Conservation (phyloP, 345 rosid species). For the Euphorbia lathyris region DNA sequence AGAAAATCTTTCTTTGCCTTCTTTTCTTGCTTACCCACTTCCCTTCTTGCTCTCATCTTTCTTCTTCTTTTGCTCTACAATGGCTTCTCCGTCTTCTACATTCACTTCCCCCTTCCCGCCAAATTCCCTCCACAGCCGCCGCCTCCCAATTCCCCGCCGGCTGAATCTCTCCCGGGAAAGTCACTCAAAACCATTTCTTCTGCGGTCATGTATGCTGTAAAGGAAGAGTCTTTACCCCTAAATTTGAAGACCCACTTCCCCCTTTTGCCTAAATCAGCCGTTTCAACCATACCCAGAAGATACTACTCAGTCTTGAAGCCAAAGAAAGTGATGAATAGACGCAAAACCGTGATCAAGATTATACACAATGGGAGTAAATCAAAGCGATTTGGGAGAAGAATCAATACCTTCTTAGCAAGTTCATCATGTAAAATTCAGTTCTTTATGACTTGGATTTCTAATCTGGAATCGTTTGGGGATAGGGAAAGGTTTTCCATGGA, state of each 20-base stretch:
- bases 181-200: slow-evolving; percentile 32
- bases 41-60: slow-evolving; percentile 60
- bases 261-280: slow-evolving; percentile 22
- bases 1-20: slow-evolving; percentile 37
- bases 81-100: slow-evolving; percentile 64
- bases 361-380: slow-evolving; percentile 28
- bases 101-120: slow-evolving; percentile 48
- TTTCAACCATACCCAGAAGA: slow-evolving; percentile 23
- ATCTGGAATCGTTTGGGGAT: slow-evolving; percentile 53
- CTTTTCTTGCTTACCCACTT: slow-evolving; percentile 50
- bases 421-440: slow-evolving; percentile 56
- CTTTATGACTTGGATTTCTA: slow-evolving; percentile 96
- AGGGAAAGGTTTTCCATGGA: slow-evolving; percentile 58
- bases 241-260: slow-evolving; percentile 35
- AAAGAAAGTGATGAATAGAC: slow-evolving; percentile 9
- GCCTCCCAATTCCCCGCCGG: slow-evolving; percentile 27
- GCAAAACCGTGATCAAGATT: slow-evolving; percentile 10
- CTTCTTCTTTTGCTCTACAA: slow-evolving; percentile 60
- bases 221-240: slow-evolving; percentile 41
- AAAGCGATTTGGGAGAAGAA: slow-evolving; percentile 38
- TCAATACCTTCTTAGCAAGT: slow-evolving; percentile 45
- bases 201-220: slow-evolving; percentile 44
- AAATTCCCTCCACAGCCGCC: slow-evolving; percentile 22
- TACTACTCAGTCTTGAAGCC: slow-evolving; percentile 18
- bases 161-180: slow-evolving; percentile 16